Conservation (phyloP, 345 rosid genomes). For the Citrus maxima region DNA sequence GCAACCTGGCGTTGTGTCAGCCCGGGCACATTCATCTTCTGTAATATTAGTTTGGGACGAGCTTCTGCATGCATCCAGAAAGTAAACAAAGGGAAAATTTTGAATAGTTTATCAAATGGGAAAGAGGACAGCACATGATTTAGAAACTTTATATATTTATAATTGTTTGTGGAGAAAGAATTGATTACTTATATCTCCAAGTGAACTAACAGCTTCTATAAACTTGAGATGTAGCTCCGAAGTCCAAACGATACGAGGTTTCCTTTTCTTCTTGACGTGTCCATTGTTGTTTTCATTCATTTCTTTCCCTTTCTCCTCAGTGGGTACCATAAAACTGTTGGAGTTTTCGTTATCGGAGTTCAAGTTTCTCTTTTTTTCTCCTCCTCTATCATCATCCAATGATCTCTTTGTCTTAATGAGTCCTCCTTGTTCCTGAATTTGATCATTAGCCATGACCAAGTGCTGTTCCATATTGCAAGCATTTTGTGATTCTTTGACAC, state of each 20-base stretch:
- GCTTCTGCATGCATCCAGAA: conserved; percentile 30
- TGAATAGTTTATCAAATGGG: background rate
- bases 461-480: background rate
- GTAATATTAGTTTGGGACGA: conserved; percentile 37
- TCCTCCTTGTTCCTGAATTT: background rate
- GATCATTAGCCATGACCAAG: background rate
- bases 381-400: background rate
- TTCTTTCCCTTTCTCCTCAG: background rate
- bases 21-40: conserved; percentile 41
- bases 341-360: background rate
- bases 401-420: background rate
- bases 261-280: background rate
- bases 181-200: conserved; percentile 34
- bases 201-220: conserved; percentile 26
- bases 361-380: background rate
- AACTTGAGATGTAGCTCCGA: conserved; percentile 42
- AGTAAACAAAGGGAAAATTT: background rate
- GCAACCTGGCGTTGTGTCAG: conserved; percentile 46
- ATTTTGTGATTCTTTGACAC: background rate
- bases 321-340: background rate
- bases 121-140: background rate
- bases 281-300: background rate
- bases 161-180: background rate
- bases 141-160: too few species aligned
- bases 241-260: conserved; percentile 26